Base-by-base conservation (phyloP, 352 stramenopile genomes). In the Phytophthora ramorum region DNA sequence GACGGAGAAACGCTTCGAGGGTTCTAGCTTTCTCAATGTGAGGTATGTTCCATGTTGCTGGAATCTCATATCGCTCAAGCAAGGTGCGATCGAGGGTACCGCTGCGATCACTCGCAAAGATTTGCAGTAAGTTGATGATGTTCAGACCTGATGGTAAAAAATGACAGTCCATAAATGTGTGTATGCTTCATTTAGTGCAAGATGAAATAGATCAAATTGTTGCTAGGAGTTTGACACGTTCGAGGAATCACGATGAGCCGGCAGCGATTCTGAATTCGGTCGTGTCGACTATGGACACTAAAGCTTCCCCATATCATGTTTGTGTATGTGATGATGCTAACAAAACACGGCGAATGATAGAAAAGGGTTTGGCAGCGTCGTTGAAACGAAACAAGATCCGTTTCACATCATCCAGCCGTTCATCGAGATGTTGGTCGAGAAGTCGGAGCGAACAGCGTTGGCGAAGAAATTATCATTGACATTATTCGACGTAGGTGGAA, bases 61-160 rank as follows among this genome's bases (percentile, higher is more conserved):
- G 51, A 37, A 28, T 37, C 51, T 9, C 37, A 58, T 16, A 53
- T 38, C 2, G 24, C 13, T 24, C 13, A 40, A 6, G 16, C 46
- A 10, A 53, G 41, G n/a, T 53, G 46, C 28, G 4, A 35, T 24
- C 46, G 46, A 14, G 60, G 58, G 20, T 44, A 58, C 12, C 16
- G 43, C 17, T 41, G 63, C 1, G 52, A 69, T 22, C 52, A 63
- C 10, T 63, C 45, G 0, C 52, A 63, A 63, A 53, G 10, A 55
- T 68, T 19, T 69, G 61, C 10, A 58, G 37, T 7, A 63, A 63
- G 17, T 16, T 69, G 0, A 69, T 63, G 46, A 37, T 58, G 4
- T 37, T 30, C n/a, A 28, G 28, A 4, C 3, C 44, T 14, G 22
- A 53, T 17, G n/a, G 45, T 0, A 58, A 30, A 2, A 69, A 69